Conservation (phyloP, 1,284 basidiomycete species). For the Phellinidium pouzarii region DNA sequence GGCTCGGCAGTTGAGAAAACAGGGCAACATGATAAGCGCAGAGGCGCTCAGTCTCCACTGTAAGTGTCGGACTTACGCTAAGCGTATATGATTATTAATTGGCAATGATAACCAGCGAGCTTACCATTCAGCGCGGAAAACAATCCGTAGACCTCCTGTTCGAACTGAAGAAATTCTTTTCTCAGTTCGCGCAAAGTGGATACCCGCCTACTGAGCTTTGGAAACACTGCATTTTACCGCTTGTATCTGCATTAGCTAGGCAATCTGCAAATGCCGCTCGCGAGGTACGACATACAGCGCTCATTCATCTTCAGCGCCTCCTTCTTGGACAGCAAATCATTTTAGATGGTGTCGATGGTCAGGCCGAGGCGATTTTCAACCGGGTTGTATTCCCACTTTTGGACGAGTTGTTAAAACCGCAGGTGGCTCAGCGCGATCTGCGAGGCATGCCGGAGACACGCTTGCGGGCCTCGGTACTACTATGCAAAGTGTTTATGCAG, state of each 20-base stretch:
- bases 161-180: conserved; percentile 60
- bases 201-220: conserved; percentile 55
- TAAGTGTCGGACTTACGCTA: neutral
- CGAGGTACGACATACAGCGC: conserved; percentile 80
- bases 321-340: conserved; percentile 76
- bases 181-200: conserved; percentile 45
- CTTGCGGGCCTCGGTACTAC: conserved; percentile 76
- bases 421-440: conserved; percentile 75
- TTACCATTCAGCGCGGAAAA: conserved; percentile 72
- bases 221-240: conserved; percentile 75
- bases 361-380: conserved; percentile 83
- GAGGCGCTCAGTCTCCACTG: conserved; percentile 36
- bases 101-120: conserved; percentile 45
- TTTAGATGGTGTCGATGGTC: conserved; percentile 43
- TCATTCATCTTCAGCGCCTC: conserved; percentile 82
- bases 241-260: conserved; percentile 71
- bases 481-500: conserved; percentile 96
- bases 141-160: conserved; percentile 79
- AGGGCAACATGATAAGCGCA: conserved; percentile 45
- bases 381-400: conserved; percentile 88
- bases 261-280: conserved; percentile 85
- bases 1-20: conserved; percentile 53
- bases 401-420: conserved; percentile 86
- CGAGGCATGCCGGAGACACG: conserved; percentile 88
- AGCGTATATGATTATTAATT: neutral